Percentiles rank a stretch among this genome's conserved stretches.
Conservation (phyloP, 257 asterid species). For the Gentiana dahurica region DNA sequence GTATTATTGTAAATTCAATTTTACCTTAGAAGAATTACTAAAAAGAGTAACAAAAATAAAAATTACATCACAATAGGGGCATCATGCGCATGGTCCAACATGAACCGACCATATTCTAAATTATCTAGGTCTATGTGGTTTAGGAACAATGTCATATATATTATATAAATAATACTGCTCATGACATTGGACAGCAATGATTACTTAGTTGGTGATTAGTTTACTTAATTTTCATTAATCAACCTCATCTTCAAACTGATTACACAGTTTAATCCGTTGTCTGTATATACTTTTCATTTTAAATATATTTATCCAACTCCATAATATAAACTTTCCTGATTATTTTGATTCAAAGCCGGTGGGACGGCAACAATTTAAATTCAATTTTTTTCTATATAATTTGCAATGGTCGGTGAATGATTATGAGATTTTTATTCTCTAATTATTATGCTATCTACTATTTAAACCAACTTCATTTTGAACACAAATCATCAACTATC, state of each 20-base stretch:
- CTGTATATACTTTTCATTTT: neutral
- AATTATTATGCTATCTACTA: slow-evolving; percentile 15
- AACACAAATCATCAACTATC: slow-evolving; percentile 9
- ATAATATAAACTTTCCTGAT: slow-evolving; percentile 1
- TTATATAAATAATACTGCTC: neutral
- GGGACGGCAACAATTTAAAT: slow-evolving; percentile 49
- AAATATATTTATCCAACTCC: slow-evolving; percentile 9
- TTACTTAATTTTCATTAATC: neutral
- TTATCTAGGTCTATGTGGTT: slow-evolving; percentile 2
- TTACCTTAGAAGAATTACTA: too few species aligned
- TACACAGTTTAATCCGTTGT: neutral
- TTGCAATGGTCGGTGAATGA: slow-evolving; percentile 44
- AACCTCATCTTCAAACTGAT: slow-evolving; percentile 1
- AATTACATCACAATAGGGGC: too few species aligned
- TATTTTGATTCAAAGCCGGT: slow-evolving; percentile 35
- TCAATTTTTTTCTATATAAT: slow-evolving; percentile 11
- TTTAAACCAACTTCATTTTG: slow-evolving; percentile 19
- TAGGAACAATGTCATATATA: neutral
- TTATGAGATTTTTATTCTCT: slow-evolving; percentile 4
- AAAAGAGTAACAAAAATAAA: too few species aligned
- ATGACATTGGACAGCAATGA: slow-evolving; percentile 7
- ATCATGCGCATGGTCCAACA: neutral
- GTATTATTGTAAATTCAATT: too few species aligned
- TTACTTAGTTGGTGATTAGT: slow-evolving; percentile 1
- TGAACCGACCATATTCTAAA: slow-evolving; percentile 4